Base-by-base conservation (phyloP, 495 filamentous ascomycete species). In the Rusavskia elegans region DNA sequence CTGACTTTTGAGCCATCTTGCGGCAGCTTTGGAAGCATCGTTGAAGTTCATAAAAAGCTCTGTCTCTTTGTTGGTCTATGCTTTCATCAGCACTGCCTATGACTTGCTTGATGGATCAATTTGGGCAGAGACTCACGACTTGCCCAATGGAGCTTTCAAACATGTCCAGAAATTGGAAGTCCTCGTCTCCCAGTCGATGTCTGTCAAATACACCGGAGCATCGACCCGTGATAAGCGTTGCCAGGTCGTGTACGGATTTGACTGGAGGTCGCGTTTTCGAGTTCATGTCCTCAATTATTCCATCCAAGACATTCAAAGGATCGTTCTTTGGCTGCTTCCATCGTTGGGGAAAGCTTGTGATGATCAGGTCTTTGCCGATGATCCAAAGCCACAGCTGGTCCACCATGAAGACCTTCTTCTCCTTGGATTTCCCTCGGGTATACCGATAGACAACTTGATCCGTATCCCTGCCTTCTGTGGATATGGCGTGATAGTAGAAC, bases 321-420 rank as follows among this genome's bases (percentile, higher is more conserved):
- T 84, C 80, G 52, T 83, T 81, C 57, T 81, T 82, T 0, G 79
- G 80, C 55, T 83, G 80, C 11, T 82, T 73, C 80, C 81, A 85
- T 8, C 81, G 74, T 53, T 83, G 78, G 0, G 81, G 78, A 53
- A 85, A 85, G 39, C 75, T 71, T 2, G 82, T 84, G 29, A 85
- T 70, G 46, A 85, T 77, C 27, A 83, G 64, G 51, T 80, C 75
- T 53, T 76, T 72, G 2, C 83, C 81, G 8, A 84, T 20, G 20
- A 84, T 68, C 79, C 79, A 85, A 64, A 85, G 74, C 81, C 81
- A 86, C 7, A 85, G 66, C 59, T 85, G 81, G 58, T 85, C 82
- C 5, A 86, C 82, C 81, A 85, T 86, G 59, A 84, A 80, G 10
- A 86, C 75, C 56, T 84, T 85, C 1, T 73, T 72, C 46, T 82